phyloP scores from a whole-genome alignment of 805 yeast genomes.

The Kazachstania psychrophila region DNA sequence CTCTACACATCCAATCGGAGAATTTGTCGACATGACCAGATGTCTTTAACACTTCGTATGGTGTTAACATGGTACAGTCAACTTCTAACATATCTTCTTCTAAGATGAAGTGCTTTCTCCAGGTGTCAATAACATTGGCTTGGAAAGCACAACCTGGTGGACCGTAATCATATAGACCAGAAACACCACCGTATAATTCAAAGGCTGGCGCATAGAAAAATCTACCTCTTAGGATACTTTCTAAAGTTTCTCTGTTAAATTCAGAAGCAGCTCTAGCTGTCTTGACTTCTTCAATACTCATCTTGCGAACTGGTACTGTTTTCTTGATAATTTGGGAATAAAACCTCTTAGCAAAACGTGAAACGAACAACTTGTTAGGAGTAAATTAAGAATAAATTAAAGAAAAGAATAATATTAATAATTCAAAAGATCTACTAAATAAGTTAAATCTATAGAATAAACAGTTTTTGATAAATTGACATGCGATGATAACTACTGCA shows the following conservation, averaged over 20 bases:
- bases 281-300: conserved; percentile 29
- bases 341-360: conserved; percentile 17
- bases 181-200: conserved; percentile 96
- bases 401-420: no score
- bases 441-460: no score
- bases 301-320: conserved; percentile 20
- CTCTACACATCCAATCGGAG: conserved; percentile 99
- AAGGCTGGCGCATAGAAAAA: conserved; percentile 97
- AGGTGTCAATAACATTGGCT: conserved; percentile 85
- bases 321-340: conserved; percentile 23
- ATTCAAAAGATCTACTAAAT: no score
- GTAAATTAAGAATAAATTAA: background rate
- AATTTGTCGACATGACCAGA: conserved; percentile 99
- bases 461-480: no score
- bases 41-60: conserved; percentile 93
- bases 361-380: conserved; percentile 8
- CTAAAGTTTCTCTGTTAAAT: conserved; percentile 80
- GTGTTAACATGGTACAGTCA: conserved; percentile 96
- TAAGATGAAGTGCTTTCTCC: conserved; percentile 96
- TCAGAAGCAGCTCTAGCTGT: conserved; percentile 28
- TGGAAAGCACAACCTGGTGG: conserved; percentile 99
- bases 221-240: conserved; percentile 85
- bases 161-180: conserved; percentile 96
- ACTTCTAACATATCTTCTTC: conserved; percentile 99
- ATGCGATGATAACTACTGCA: no score